These are phyloP conservation scores for Hypoxylon subgilvum DNA, from an alignment of 495 filamentous ascomycete genomes.

Conservation along the genomic window DNA sequence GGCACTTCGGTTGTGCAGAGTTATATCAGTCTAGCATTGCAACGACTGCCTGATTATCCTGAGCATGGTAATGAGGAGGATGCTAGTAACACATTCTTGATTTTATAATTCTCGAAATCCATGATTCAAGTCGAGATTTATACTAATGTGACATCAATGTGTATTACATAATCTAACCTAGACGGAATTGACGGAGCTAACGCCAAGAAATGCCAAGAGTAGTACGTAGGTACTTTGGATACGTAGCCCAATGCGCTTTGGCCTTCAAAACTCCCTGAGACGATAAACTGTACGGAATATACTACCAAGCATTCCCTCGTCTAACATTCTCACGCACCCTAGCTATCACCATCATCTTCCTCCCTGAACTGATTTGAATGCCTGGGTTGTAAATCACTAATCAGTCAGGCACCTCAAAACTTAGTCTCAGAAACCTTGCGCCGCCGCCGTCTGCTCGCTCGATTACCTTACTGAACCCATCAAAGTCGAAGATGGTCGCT, in stretches of 20 bases:
- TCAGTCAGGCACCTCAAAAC: slow-evolving; percentile 1
- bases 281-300: slow-evolving; percentile 14
- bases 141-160: too few species aligned
- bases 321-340: slow-evolving; percentile 1
- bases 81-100: too few species aligned
- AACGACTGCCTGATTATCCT: too few species aligned
- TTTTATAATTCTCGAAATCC: too few species aligned
- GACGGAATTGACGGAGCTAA: neutral
- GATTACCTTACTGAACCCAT: too few species aligned
- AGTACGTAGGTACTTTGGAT: neutral
- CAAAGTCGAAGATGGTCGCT: slow-evolving; percentile 35
- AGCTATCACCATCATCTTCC: slow-evolving; percentile 15
- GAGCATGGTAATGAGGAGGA: too few species aligned
- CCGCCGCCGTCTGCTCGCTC: neutral
- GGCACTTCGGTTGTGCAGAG: too few species aligned
- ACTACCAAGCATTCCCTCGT: slow-evolving; percentile 24
- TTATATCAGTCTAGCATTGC: neutral
- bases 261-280: slow-evolving; percentile 35
- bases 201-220: too few species aligned
- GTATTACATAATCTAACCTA: too few species aligned
- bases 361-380: neutral
- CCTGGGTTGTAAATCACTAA: neutral
- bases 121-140: too few species aligned
- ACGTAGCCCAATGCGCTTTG: slow-evolving; percentile 17
- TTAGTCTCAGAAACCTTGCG: slow-evolving; percentile 6